A percentile compares a stretch with the other conserved stretches of the same genome.
Evolutionary conservation across 2,329 filamentous ascomycete genomes (phyloP).

Genomic region (Fusarium annulatum): DNA sequence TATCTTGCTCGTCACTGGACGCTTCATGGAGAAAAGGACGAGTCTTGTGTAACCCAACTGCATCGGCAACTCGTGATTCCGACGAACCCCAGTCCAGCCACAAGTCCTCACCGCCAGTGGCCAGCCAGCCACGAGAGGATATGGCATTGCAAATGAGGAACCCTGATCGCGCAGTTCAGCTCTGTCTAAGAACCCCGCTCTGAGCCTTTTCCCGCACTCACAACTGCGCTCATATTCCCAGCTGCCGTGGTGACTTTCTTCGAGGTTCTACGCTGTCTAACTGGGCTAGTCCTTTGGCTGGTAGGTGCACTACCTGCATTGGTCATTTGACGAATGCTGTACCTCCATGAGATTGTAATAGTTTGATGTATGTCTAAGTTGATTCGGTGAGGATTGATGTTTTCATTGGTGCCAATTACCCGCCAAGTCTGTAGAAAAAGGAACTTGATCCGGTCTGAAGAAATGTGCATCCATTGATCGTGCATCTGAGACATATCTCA

Average conservation of each 20-base stretch:
- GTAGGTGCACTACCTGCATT: too few species aligned
- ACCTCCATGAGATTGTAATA: neutral
- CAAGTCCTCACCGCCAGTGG: neutral
- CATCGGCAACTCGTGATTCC: neutral
- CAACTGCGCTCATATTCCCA: too few species aligned
- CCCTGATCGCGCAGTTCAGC: neutral
- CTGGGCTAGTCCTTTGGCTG: neutral
- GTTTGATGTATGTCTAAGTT: neutral
- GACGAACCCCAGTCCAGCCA: neutral
- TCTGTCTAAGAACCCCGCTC: neutral
- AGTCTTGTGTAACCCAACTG: neutral
- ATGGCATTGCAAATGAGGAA: too few species aligned
- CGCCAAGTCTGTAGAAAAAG: rapidly evolving
- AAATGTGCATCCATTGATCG: neutral
- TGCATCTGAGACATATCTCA: neutral
- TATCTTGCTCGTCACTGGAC: neutral
- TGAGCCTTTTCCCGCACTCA: neutral
- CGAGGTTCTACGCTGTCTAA: rapidly evolving
- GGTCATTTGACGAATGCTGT: neutral
- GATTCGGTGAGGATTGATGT: neutral
- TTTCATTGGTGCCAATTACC: too few species aligned
- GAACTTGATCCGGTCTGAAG: too few species aligned
- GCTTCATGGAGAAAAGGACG: rapidly evolving
- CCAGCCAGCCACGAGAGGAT: neutral
- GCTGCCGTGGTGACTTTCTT: too few species aligned